phyloP scores from a whole-genome alignment of 805 yeast species.

The Starmerella apicola region DNA sequence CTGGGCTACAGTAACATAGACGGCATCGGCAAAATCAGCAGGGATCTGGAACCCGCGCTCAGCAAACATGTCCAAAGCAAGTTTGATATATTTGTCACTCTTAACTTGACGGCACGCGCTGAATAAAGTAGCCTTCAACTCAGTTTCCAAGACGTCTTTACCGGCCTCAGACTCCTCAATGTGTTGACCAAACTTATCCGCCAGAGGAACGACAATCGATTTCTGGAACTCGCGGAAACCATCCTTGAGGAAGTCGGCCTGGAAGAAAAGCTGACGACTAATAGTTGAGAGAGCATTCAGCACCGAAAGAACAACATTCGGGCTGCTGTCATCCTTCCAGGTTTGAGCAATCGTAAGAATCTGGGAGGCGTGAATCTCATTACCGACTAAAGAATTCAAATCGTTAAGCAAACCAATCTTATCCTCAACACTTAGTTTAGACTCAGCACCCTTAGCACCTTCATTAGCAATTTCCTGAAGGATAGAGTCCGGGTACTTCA shows the following conservation, averaged over 20 bases:
- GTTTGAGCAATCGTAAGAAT: slow-evolving; percentile 38
- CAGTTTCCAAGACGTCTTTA: slow-evolving; percentile 54
- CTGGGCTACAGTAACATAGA: slow-evolving; percentile 56
- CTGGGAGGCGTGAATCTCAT: slow-evolving; percentile 33
- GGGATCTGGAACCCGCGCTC: slow-evolving; percentile 55
- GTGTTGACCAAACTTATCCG: slow-evolving; percentile 50
- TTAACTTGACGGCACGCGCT: slow-evolving; percentile 27
- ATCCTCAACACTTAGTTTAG: slow-evolving; percentile 43
- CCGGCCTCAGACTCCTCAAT: slow-evolving; percentile 43
- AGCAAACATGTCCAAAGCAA: slow-evolving; percentile 35
- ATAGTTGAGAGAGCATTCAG: slow-evolving; percentile 32
- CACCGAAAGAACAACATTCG: slow-evolving; percentile 43
- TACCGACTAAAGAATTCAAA: slow-evolving; percentile 43
- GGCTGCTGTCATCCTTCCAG: slow-evolving; percentile 40
- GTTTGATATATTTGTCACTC: slow-evolving; percentile 26
- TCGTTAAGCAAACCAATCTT: slow-evolving; percentile 53
- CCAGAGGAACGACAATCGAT: slow-evolving; percentile 44
- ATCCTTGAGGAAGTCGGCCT: slow-evolving; percentile 30
- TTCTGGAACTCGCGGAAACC: slow-evolving; percentile 36
- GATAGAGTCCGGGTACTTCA: slow-evolving; percentile 41
- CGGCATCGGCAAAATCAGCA: slow-evolving; percentile 57
- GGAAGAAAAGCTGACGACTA: slow-evolving; percentile 37
- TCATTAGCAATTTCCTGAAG: slow-evolving; percentile 42
- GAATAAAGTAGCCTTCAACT: slow-evolving; percentile 50
- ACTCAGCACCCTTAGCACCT: slow-evolving; percentile 37